Evolutionary conservation across 2,329 filamentous ascomycete genomes (phyloP).

Genomic region (Pseudogymnoascus sp.): DNA sequence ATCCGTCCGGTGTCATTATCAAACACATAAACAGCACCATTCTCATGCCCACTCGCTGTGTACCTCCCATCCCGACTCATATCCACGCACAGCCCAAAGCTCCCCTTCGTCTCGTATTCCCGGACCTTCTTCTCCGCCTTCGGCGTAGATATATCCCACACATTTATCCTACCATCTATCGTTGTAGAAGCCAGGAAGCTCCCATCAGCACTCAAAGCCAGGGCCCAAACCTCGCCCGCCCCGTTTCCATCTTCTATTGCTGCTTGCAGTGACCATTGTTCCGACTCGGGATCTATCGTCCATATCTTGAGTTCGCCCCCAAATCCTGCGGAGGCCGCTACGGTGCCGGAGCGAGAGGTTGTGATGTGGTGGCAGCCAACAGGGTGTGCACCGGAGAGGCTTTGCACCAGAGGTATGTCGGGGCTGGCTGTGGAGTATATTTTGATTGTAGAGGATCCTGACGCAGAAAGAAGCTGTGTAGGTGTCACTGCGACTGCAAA

Average conservation of each 20-base stretch:
- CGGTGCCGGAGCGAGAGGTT: slow-evolving; percentile 57
- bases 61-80: slow-evolving; percentile 70
- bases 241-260: slow-evolving; percentile 46
- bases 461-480: slow-evolving; percentile 68
- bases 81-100: slow-evolving; percentile 83
- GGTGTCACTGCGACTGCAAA: slow-evolving; percentile 73
- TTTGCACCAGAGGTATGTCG: slow-evolving; percentile 70
- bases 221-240: slow-evolving; percentile 73
- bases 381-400: slow-evolving; percentile 69
- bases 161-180: slow-evolving; percentile 77
- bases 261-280: slow-evolving; percentile 43
- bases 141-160: slow-evolving; percentile 56
- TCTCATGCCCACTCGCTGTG: slow-evolving; percentile 88
- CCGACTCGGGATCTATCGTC: slow-evolving; percentile 48
- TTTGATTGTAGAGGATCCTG: slow-evolving; percentile 73
- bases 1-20: slow-evolving; percentile 83
- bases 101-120: slow-evolving; percentile 86
- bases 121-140: slow-evolving; percentile 52
- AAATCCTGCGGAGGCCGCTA: slow-evolving; percentile 79
- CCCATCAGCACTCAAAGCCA: slow-evolving; percentile 77
- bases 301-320: slow-evolving; percentile 83
- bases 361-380: slow-evolving; percentile 87
- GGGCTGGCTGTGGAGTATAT: slow-evolving; percentile 66
- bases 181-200: slow-evolving; percentile 79
- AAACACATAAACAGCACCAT: slow-evolving; percentile 87